phyloP scores from a whole-genome alignment of 1,284 basidiomycete genomes.

The Pseudozyma hubeiensis region DNA sequence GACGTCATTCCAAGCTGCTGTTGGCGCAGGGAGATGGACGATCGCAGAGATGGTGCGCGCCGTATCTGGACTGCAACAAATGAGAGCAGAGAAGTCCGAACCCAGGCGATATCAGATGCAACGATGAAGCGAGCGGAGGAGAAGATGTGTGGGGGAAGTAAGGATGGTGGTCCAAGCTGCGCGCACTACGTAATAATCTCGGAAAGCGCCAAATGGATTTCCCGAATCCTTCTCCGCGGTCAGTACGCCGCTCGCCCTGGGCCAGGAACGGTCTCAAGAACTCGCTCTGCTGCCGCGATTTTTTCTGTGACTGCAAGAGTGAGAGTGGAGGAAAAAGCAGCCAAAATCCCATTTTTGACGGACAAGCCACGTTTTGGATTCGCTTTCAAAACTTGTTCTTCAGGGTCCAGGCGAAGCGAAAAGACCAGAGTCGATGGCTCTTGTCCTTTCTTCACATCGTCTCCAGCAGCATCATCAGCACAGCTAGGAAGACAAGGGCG shows the following conservation, averaged over 20 bases:
- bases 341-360: no score
- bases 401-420: no score
- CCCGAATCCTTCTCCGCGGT: slow-evolving; percentile 6
- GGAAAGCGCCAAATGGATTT: neutral
- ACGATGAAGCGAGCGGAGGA: neutral
- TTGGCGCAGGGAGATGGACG: neutral
- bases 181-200: slow-evolving; percentile 7
- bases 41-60: neutral
- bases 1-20: slow-evolving; percentile 7
- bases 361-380: no score
- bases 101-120: no score
- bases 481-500: no score
- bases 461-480: no score
- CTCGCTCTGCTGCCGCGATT: neutral
- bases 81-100: no score
- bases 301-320: neutral
- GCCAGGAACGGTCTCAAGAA: no score
- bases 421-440: no score
- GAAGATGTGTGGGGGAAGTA: neutral
- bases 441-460: no score
- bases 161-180: slow-evolving; percentile 3
- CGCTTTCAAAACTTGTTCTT: no score
- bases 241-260: neutral
- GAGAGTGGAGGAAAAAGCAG: neutral
- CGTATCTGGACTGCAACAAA: no score